Conservation (phyloP, 495 filamentous ascomycete species). For the Lepidopterella palustris region DNA sequence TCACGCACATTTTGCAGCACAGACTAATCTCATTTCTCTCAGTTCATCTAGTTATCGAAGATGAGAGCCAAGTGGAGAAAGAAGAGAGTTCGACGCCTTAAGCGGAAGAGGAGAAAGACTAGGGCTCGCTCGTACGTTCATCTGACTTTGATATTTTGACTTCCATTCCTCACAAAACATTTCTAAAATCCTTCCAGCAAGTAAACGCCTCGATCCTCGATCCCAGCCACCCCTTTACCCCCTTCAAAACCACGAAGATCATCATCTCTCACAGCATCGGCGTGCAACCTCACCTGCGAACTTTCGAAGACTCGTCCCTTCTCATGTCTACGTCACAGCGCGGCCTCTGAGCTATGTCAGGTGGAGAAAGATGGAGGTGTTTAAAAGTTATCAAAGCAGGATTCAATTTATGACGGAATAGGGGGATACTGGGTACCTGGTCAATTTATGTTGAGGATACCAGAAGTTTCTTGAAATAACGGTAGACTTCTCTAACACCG, state of each 20-base stretch:
- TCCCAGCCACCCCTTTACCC: slow-evolving; percentile 19
- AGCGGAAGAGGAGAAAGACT: slow-evolving; percentile 99
- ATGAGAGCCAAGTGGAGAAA: slow-evolving; percentile 99
- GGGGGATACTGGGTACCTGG: slow-evolving; percentile 17
- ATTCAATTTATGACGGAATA: slow-evolving; percentile 8
- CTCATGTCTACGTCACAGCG: background rate
- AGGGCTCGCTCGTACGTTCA: slow-evolving; percentile 88
- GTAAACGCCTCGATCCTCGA: slow-evolving; percentile 36
- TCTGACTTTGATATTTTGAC: no score
- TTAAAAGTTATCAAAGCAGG: slow-evolving; percentile 5
- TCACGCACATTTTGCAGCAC: no score
- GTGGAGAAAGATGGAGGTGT: slow-evolving; percentile 2
- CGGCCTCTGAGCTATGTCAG: slow-evolving; percentile 8
- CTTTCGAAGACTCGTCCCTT: slow-evolving; percentile 9
- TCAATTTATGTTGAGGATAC: slow-evolving; percentile 27
- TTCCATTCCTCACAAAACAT: background rate
- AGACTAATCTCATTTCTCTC: background rate
- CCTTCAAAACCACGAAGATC: slow-evolving; percentile 5
- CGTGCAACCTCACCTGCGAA: background rate
- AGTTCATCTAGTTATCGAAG: slow-evolving; percentile 46
- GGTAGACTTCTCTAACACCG: slow-evolving; percentile 34
- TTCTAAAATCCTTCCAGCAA: slow-evolving; percentile 33
- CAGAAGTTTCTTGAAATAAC: slow-evolving; percentile 17
- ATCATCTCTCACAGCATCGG: slow-evolving; percentile 1
- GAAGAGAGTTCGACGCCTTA: slow-evolving; percentile 96